phyloP scores from a whole-genome alignment of 2,329 filamentous ascomycete species.

The Chrysoporthe austroafricana region DNA sequence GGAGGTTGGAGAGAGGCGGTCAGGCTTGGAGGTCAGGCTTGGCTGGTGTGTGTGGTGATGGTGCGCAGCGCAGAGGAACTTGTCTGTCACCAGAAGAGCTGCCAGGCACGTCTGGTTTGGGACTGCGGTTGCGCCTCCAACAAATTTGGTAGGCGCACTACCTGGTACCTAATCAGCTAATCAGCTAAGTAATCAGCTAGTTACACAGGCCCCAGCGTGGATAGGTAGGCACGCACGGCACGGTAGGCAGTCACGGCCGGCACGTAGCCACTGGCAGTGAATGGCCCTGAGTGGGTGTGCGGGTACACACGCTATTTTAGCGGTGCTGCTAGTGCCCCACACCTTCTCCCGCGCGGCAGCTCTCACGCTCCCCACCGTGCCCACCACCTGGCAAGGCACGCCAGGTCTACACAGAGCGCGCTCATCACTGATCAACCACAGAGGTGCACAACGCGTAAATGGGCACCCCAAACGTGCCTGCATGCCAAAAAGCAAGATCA shows the following conservation, averaged over 20 bases:
- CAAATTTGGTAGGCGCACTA: slow-evolving; percentile 1
- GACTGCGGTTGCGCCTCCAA: neutral
- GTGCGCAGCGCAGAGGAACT: neutral
- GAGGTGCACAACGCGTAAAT: too few relatives aligned
- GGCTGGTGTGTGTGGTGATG: neutral
- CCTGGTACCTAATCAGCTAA: neutral
- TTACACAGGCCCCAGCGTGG: too few relatives aligned
- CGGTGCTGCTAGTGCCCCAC: neutral
- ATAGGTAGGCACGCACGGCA: too few relatives aligned
- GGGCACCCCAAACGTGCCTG: too few relatives aligned
- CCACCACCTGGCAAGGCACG: neutral
- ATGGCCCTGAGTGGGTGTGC: neutral
- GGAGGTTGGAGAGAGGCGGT: neutral
- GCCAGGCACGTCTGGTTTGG: neutral
- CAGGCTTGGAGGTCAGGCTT: neutral
- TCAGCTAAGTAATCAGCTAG: neutral
- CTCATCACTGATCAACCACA: neutral
- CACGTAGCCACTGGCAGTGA: neutral
- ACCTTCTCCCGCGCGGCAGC: neutral
- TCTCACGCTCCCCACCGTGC: too few relatives aligned
- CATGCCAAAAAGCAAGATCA: too few relatives aligned
- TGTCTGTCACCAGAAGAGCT: neutral
- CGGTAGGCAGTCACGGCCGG: too few relatives aligned
- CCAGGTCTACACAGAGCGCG: neutral
- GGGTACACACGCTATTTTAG: neutral